Conservation (phyloP, 495 filamentous ascomycete species). For the Lasiosphaeris hirsuta region DNA sequence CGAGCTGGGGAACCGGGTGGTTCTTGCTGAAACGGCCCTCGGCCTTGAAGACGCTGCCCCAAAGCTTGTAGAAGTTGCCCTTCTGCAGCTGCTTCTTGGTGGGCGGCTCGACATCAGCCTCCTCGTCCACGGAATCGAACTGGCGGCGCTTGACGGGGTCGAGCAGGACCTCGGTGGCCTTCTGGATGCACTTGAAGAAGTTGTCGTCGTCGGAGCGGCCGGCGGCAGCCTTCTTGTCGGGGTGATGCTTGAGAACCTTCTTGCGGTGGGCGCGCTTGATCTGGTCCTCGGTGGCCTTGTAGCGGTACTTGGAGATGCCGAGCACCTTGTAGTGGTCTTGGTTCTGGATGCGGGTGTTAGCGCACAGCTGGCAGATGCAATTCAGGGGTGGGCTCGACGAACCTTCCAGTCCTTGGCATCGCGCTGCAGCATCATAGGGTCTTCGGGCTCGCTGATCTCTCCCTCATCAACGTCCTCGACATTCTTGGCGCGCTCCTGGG, state of each 20-base stretch:
- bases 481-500: slow-evolving; percentile 90
- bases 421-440: slow-evolving; percentile 80
- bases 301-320: slow-evolving; percentile 87
- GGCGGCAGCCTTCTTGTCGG: slow-evolving; percentile 94
- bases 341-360: slow-evolving; percentile 50
- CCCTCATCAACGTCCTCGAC: slow-evolving; percentile 86
- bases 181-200: slow-evolving; percentile 99
- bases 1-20: slow-evolving; percentile 80
- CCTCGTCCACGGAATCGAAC: slow-evolving; percentile 94
- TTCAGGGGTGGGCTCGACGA: slow-evolving; percentile 15
- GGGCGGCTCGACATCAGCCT: slow-evolving; percentile 84
- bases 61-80: slow-evolving; percentile 92
- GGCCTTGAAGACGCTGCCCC: slow-evolving; percentile 79
- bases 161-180: slow-evolving; percentile 87
- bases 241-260: slow-evolving; percentile 98
- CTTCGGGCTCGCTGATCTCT: slow-evolving; percentile 90
- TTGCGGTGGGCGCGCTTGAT: slow-evolving; percentile 98
- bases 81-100: slow-evolving; percentile 81
- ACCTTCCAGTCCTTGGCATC: slow-evolving; percentile 99
- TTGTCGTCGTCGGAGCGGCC: slow-evolving; percentile 88
- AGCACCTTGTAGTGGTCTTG: slow-evolving; percentile 99
- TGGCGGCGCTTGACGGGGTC: slow-evolving; percentile 92
- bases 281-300: slow-evolving; percentile 89
- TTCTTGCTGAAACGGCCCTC: slow-evolving; percentile 89
- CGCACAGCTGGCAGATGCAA: not conserved